Base-by-base conservation (phyloP, 495 filamentous ascomycete genomes). In the Talaromyces proteolyticus region DNA sequence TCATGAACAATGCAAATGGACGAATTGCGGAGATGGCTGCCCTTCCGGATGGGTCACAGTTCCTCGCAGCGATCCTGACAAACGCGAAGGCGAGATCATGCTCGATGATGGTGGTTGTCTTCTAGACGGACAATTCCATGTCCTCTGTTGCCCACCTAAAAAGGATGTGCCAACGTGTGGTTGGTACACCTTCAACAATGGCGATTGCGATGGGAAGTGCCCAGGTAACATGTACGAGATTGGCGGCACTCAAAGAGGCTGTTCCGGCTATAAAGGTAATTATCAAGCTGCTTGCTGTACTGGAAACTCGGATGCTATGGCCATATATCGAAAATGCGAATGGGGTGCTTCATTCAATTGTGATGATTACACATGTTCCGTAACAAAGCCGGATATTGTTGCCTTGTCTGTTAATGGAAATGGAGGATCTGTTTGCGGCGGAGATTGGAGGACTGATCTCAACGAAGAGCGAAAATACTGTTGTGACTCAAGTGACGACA, bases 231-330 rank as follows among this genome's bases (percentile, higher is more conserved):
- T 38, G 8, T n/a, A 39, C 8, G 50, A 52, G 34, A n/a, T 52
- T 26, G 42, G 50, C 17, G 41, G 42, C 1, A 52, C 29, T 20
- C 44, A 43, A 22, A 22, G 8, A 14, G 39, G 39, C 41, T 37
- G 44, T 26, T n/a, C n/a, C n/a, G n/a, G n/a, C n/a, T n/a, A n/a
- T n/a, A 26, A 40, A 14, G 38, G 45, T 11, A 43, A 52, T 26
- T 52, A 52, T 19, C 23, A 52, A 21, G 49, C 49, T 40, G 41
- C 49, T 21, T 52, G 41, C 23, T 52, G 41, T 46, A 52, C 41
- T 6, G 44, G 40, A 12, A 42, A 52, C 24, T 44, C 39, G 17
- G 12, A 29, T 8, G 45, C 40, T 17, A 52, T 46, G 26, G 44
- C 44, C 24, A 23, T 52, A 22, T 52, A 45, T 14, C 39, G 34